Evolutionary conservation across 306 rosid species (phyloP).

Genomic region (Rosa rugosa): DNA sequence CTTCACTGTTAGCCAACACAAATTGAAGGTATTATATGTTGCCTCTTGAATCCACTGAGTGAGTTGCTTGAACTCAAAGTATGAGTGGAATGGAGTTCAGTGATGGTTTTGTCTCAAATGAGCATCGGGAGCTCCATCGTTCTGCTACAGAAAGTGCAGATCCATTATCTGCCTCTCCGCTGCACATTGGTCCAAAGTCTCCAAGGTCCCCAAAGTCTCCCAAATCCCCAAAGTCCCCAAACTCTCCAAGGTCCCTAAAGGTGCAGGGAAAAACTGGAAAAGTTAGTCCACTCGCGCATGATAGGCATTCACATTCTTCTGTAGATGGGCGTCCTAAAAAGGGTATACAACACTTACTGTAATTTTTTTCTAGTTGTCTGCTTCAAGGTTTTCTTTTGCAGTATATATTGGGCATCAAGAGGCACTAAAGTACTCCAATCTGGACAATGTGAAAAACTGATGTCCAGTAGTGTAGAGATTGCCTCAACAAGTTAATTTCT

Average conservation of each 20-base stretch:
- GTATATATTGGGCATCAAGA: neutral
- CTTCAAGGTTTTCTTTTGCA: neutral
- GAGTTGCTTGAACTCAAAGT: conserved; percentile 22
- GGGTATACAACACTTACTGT: conserved; percentile 28
- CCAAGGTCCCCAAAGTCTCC: conserved; percentile 43
- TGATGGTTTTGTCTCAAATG: conserved; percentile 45
- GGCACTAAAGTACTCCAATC: neutral
- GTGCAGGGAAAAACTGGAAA: conserved; percentile 32
- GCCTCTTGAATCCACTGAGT: conserved; percentile 13
- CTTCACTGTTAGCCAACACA: conserved; percentile 16
- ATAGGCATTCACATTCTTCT: conserved; percentile 37
- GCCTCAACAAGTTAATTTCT: neutral
- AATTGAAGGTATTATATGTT: conserved; percentile 9
- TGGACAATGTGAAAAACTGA: neutral
- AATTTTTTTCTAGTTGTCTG: neutral
- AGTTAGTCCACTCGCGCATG: conserved; percentile 32
- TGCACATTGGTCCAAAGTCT: conserved; percentile 42
- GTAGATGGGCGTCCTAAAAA: conserved; percentile 55
- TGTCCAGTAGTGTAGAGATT: neutral
- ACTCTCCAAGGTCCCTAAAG: conserved; percentile 44
- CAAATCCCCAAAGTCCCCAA: conserved; percentile 40
- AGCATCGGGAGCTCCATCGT: conserved; percentile 45
- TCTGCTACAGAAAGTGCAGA: conserved; percentile 50
- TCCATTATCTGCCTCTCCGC: conserved; percentile 43
- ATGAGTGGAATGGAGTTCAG: conserved; percentile 46